Percentiles rank a stretch among this genome's conserved stretches.
Conservation (phyloP, 2,329 filamentous ascomycete genomes). For the Pseudogymnoascus destructans region DNA sequence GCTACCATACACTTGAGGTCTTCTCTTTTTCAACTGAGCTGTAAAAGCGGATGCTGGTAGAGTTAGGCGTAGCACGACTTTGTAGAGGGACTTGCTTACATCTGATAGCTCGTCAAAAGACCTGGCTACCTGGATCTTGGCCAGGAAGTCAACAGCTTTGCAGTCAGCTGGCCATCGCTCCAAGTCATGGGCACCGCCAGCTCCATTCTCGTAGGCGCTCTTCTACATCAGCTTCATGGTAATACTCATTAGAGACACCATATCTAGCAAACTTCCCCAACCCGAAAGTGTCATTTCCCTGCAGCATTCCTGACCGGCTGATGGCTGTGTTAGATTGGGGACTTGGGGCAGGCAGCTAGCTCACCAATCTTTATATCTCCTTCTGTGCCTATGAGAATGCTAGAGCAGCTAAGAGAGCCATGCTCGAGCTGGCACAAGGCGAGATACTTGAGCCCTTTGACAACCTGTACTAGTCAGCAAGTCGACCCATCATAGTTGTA, state of each 20-base stretch:
- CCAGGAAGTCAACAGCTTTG: background rate
- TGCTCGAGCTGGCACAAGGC: background rate
- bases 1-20: too few species aligned
- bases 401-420: too few species aligned
- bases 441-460: background rate
- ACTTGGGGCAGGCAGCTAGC: too few species aligned
- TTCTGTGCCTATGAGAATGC: too few species aligned
- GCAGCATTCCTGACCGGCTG: too few species aligned
- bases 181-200: background rate
- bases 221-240: background rate
- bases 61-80: too few species aligned
- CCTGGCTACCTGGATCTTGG: background rate
- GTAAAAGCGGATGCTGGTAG: too few species aligned
- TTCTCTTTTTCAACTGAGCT: too few species aligned
- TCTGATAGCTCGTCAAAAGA: background rate
- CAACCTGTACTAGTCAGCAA: background rate
- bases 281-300: background rate
- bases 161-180: background rate
- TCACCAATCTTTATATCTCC: too few species aligned
- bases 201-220: too few species aligned
- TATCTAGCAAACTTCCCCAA: background rate
- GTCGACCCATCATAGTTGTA: constrained; percentile 8
- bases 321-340: too few species aligned
- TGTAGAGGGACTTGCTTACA: too few species aligned
- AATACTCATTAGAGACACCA: background rate